phyloP scores from a whole-genome alignment of 202 grass and related monocot species.

The Schoenoplectus tabernaemontani region DNA sequence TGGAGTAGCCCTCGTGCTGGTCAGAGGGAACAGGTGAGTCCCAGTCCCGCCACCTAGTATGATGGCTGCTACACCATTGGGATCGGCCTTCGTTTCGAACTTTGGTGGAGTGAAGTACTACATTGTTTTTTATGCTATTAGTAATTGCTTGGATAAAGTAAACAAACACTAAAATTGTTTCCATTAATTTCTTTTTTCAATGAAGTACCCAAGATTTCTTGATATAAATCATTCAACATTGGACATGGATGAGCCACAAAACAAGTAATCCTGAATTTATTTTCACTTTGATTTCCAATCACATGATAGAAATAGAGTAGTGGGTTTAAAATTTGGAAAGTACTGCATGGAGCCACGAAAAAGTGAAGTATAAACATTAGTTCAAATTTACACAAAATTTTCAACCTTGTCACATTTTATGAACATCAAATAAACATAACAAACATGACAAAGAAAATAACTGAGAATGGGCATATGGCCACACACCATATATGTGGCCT shows the following conservation, averaged over 20 bases:
- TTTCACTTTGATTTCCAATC: no score
- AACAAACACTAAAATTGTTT: not conserved
- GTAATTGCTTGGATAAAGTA: not conserved
- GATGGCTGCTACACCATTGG: constrained; percentile 64
- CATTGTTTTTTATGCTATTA: not conserved
- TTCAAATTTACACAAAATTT: no score
- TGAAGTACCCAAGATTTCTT: not conserved
- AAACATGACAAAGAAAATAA: no score
- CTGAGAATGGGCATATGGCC: no score
- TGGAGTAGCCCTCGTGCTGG: constrained; percentile 80
- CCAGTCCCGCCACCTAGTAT: constrained; percentile 76
- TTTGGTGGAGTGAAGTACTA: constrained; percentile 32
- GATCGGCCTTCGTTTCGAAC: constrained; percentile 43
- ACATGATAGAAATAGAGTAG: no score
- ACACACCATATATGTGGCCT: not conserved
- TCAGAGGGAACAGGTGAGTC: constrained; percentile 76
- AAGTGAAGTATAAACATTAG: no score
- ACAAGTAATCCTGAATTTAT: no score
- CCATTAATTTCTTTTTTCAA: not conserved
- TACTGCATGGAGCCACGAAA: no score
- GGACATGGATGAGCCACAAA: not conserved
- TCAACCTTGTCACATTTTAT: no score
- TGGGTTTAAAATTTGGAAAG: no score
- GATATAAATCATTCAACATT: not conserved
- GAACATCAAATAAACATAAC: no score